Evolutionary conservation across 2,329 filamentous ascomycete genomes (phyloP).

Genomic region (Macroventuria anomochaeta): DNA sequence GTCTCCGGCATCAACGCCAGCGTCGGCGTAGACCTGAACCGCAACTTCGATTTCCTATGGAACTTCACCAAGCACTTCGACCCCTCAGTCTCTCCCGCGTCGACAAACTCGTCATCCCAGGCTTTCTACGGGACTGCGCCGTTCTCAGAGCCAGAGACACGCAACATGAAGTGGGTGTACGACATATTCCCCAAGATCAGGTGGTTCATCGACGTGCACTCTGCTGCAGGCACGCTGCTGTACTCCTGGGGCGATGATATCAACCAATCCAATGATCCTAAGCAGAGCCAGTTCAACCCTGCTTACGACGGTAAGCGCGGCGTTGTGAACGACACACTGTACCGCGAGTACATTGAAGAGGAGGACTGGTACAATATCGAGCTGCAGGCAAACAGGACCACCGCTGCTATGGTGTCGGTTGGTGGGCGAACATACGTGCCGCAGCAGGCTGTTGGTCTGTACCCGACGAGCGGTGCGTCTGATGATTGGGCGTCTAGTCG

Average conservation of each 20-base stretch:
- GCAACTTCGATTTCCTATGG: conserved; percentile 62
- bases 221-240: conserved; percentile 60
- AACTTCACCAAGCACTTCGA: conserved; percentile 59
- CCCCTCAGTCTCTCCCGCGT: conserved; percentile 48
- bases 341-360: conserved; percentile 49
- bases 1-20: conserved; percentile 20
- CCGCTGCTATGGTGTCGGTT: conserved; percentile 45
- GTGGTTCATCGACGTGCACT: conserved; percentile 67
- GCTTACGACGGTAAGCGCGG: conserved; percentile 61
- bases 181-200: conserved; percentile 58
- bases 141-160: conserved; percentile 64
- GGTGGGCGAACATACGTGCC: conserved; percentile 43
- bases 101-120: conserved; percentile 52
- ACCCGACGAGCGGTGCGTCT: conserved; percentile 47
- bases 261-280: conserved; percentile 55
- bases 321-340: conserved; percentile 59
- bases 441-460: conserved; percentile 47
- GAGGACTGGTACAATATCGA: conserved; percentile 45
- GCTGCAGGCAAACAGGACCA: conserved; percentile 41
- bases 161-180: conserved; percentile 61
- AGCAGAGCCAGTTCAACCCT: conserved; percentile 61
- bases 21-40: conserved; percentile 42
- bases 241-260: conserved; percentile 66
- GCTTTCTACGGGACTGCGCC: conserved; percentile 60
- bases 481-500: conserved; percentile 50